Base-by-base conservation (phyloP, 495 filamentous ascomycete genomes). In the Oleoguttula mirabilis region DNA sequence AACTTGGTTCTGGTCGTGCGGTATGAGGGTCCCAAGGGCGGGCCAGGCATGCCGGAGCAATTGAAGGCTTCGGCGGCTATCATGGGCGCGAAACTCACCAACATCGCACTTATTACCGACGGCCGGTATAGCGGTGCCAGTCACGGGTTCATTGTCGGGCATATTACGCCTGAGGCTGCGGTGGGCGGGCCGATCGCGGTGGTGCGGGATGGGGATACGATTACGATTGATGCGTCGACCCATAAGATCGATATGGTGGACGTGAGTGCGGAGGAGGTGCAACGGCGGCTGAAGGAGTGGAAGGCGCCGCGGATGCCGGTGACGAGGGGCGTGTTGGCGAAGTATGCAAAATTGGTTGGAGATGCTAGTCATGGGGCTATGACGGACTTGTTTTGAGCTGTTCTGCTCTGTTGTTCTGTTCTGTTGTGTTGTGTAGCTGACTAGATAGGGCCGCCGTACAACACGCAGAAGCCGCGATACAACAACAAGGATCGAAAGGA, bases 1-100 rank as follows among this genome's bases (percentile, higher is more conserved):
- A 92, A 92, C 54, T 70, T 93, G n/a, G 90, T 95, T 10, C 66
- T 94, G 30, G 76, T 95, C 15, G 88, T 98, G 25, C 80, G 90
- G 24, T 96, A 94, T 57, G 90, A 98, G 60, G 90, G 90, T 0
- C 90, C 90, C 4, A 87, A 84, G 58, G 90, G 90, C 55, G 90
- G 88, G 0, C 90, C 90, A 5, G 90, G 90, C 12, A 98, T 98
- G 90, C 90, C 90, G n/a, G 90, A 98, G 62, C 87, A 94, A 65
- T 71, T 94, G 23, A 86, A 81, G 56, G 81, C 90, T 7, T 81
- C 74, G 48, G 88, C 87, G 1, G 83, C 84, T 5, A 77, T 98
- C 22, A 94, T 94, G 84, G 90, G 90, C 19, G 90, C 90, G 7
- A 81, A 80, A 17, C 64, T 98, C 34, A 82, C 64, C 45, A 94